Evolutionary conservation across 2,329 filamentous ascomycete species (phyloP), one percentile per base, ranked within the genome.

Genomic region (Fusarium chuoi): DNA sequence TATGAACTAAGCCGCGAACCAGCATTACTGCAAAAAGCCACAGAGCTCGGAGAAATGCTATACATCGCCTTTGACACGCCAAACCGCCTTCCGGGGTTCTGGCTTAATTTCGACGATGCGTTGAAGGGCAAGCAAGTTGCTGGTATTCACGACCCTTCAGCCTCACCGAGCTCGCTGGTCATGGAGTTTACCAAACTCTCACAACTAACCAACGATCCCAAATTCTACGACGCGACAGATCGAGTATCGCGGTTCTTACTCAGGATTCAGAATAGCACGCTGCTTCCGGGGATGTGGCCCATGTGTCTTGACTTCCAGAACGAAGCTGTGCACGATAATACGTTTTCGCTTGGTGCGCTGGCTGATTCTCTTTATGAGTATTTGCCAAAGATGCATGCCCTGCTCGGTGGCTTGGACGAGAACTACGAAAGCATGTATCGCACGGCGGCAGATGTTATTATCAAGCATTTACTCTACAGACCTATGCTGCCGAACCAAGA

Each of bases 201-300:
- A 13, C 93, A 95, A 81, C 83, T 95, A 38, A 94, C 93, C 0
- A 89, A 89, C 41, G 87, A 95, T 67, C 82, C 87, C 57, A 94
- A 92, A 79, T 96, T 93, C 82, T 95, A 92, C 79, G 93, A 95
- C 79, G 93, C 93, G 3, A 88, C 94, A 63, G 91, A 92, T 65
- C 88, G 93, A 15, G 89, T 97, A 54, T 93, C 92, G 14, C 87
- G 92, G 65, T 88, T 91, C 28, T 86, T 97, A n/a, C 87, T 92
- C 60, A 84, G 86, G 44, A 88, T 89, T 59, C 94, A 96, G 82
- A 90, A 91, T 76, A 81, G 85, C 9, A 95, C 93, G 0, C 85
- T 84, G n/a, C 81, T 96, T 11, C 93, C 93, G 0, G 94, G 94
- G 6, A 87, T 96, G 85, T 96, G 93, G 92, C 93, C 94, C 2